phyloP scores from a whole-genome alignment of 2,329 filamentous ascomycete genomes.

The Sclerotinia nivalis region DNA sequence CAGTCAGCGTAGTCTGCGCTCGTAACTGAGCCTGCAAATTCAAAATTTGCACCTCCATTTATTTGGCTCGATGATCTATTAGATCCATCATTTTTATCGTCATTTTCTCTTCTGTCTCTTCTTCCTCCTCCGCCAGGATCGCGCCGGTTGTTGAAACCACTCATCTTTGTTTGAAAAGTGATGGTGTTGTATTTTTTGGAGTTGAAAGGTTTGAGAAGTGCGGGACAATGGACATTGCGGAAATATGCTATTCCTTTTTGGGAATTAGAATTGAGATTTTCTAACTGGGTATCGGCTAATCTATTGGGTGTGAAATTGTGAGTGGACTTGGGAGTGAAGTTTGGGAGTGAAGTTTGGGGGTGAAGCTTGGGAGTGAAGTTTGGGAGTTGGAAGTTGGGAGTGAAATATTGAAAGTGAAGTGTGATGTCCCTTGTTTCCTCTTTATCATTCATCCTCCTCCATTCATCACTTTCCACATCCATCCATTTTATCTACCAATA shows the following conservation, averaged over 20 bases:
- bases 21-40: background rate
- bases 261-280: background rate
- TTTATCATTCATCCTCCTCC: too few species aligned
- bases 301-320: background rate
- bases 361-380: too few species aligned
- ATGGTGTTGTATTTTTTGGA: background rate
- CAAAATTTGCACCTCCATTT: background rate
- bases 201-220: rapidly evolving
- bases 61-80: background rate
- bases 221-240: too few species aligned
- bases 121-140: background rate
- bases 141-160: background rate
- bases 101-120: background rate
- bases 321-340: background rate
- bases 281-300: background rate
- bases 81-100: background rate
- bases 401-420: too few species aligned
- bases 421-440: too few species aligned
- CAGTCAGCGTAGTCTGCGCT: background rate
- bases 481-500: too few species aligned
- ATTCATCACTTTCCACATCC: too few species aligned
- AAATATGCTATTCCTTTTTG: background rate
- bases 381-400: too few species aligned
- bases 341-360: background rate
- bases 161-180: background rate